Base-by-base conservation (phyloP, 2,329 filamentous ascomycete genomes). In the Aureobasidium zeae region DNA sequence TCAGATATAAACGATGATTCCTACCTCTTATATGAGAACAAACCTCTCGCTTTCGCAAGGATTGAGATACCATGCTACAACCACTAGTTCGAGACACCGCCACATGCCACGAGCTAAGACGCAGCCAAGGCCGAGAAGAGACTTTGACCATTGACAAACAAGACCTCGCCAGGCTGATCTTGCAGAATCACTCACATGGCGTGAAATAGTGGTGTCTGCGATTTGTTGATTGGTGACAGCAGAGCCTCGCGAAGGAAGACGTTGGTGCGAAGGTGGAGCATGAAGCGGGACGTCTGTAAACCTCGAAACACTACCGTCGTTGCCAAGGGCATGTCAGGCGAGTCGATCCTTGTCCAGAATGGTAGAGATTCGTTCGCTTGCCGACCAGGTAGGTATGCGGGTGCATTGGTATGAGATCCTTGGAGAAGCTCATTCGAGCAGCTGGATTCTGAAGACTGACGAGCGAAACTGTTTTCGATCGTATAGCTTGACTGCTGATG, bases 241-340 rank as follows among this genome's bases (percentile, higher is more conserved):
- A 13, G 7, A 25, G 31, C 41, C n/a, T 44, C 41, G 32, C 41
- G 31, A 35, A 44, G 30, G 22, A 24, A 44, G 24, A 36, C 41
- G 41, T 36, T 20, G 17, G 21, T 32, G 38, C 29, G 33, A 17
- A 19, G 28, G n/a, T 33, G 21, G 21, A 33, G 31, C 31, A 33
- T 3, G 30, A 25, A 15, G 29, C 25, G 8, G 29, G 30, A 31
- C 15, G 20, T 25, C 20, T 33, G 12, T 44, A 36, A 29, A 44
- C n/a, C 29, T 30, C 41, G 41, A 36, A 44, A 44, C 41, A 44
- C 17, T 9, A 11, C 36, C 11, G 24, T 25, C 31, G 41, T 24
- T 30, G 41, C 41, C 41, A 44, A 44, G 41, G 8, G 29, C 29
- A 9, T 32, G 8, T 17, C 8, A n/a, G 7, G 29, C n/a, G 6